phyloP scores from a whole-genome alignment of 768 basidiomycete species.

The Suillus occidentalis region DNA sequence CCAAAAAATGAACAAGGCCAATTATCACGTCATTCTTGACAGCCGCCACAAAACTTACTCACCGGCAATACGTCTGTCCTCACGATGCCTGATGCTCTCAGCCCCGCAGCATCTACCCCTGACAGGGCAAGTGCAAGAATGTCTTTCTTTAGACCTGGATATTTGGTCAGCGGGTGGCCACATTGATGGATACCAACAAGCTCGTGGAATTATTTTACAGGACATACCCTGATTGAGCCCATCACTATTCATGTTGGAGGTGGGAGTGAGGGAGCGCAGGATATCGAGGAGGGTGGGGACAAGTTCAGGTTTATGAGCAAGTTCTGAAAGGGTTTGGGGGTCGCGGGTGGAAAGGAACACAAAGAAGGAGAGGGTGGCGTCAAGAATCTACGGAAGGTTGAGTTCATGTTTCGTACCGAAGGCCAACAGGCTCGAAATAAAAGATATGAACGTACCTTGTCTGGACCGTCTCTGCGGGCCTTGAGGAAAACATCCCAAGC shows the following conservation, averaged over 20 bases:
- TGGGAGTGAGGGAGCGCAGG: conserved; percentile 27
- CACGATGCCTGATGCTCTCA: conserved; percentile 52
- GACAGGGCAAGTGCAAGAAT: conserved; percentile 46
- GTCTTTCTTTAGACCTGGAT: conserved; percentile 38
- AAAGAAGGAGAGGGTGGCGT: conserved; percentile 62
- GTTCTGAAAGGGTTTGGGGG: conserved; percentile 49
- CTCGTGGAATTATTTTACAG: not conserved
- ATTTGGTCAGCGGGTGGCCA: not conserved
- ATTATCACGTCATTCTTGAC: not conserved
- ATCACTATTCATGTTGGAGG: not conserved
- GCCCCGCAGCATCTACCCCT: conserved; percentile 37
- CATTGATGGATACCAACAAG: not conserved
- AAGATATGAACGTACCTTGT: conserved; percentile 49
- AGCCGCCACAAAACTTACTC: conserved; percentile 21
- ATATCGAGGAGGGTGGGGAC: conserved; percentile 45
- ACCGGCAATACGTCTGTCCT: conserved; percentile 62
- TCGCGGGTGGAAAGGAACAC: conserved; percentile 64
- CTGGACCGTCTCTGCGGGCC: conserved; percentile 58
- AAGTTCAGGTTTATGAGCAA: conserved; percentile 42
- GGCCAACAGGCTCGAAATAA: not conserved
- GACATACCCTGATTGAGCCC: conserved; percentile 3
- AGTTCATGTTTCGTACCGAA: not conserved
- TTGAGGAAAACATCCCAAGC: conserved; percentile 67
- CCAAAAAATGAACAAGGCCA: not conserved
- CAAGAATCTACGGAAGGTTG: conserved; percentile 51